Base-by-base conservation (phyloP, 2,329 filamentous ascomycete species). In the Ophiostoma angusticollis region DNA sequence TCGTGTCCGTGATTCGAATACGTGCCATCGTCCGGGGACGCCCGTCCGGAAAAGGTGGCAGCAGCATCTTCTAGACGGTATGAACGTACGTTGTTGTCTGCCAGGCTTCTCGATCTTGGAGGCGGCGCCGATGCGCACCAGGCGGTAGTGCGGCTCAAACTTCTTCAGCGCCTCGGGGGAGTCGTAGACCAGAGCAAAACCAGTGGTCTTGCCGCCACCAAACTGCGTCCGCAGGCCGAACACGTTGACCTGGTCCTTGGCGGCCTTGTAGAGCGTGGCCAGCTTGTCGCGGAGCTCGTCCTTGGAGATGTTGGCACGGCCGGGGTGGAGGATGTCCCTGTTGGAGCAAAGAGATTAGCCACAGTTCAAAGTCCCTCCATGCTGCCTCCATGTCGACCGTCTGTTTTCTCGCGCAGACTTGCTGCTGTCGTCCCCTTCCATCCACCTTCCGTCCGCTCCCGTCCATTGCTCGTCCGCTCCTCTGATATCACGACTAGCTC, bases 261-360 rank as follows among this genome's bases (percentile, higher is more conserved):
- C 80, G 67, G 85, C 81, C 81, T 96, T 96, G 86, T 98, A 98
- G 58, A 96, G 74, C 67, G 82, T 76, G 61, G 82, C 78, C 58
- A 98, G 80, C 78, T 95, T 96, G 62, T 77, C 75, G 58, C 87
- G 85, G 70, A 98, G 87, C 68, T 96, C 87, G 61, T 94, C 85
- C 79, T 96, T 96, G 74, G 85, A 86, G 72, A 98, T 91, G 74
- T 95, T 95, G 70, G 91, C 72, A 60, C 86, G 86, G 77, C 84
- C 84, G 66, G 91, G 91, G 80, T 98, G 91, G 68, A 98, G 89
- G 73, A 98, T 87, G 68, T 98, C 91, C 76, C 91, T 98, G 65
- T 42, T 31, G 5, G 28, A n/a, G 25, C n/a, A 30, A 19, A 19
- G 19, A 25, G n/a, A 35, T 17, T 36, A 25, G 16, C 16, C 8